Percentiles rank a stretch among this genome's conserved stretches.
phyloP scores from a whole-genome alignment of 139 green algal genomes.

The Tetraselmis striata region DNA sequence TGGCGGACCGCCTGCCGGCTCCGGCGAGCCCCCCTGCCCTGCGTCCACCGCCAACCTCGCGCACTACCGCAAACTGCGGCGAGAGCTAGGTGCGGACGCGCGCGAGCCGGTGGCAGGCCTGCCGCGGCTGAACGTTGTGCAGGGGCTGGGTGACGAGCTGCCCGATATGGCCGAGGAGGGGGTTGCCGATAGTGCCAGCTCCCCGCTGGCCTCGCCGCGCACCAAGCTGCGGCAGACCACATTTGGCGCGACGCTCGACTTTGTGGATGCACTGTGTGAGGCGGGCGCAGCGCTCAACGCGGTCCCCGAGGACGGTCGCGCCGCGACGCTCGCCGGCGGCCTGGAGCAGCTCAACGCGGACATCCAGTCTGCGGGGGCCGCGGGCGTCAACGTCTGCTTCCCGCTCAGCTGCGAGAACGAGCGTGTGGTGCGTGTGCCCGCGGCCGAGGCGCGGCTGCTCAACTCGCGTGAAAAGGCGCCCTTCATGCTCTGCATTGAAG shows the following conservation, averaged over 20 bases:
- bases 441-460: slow-evolving; percentile 76
- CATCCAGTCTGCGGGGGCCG: slow-evolving; percentile 48
- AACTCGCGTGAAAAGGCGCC: slow-evolving; percentile 84
- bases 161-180: slow-evolving; percentile 12
- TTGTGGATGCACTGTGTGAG: slow-evolving; percentile 89
- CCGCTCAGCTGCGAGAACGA: slow-evolving; percentile 67
- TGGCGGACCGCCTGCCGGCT: background rate
- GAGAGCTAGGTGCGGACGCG: slow-evolving; percentile 58
- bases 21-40: background rate
- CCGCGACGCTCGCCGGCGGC: slow-evolving; percentile 25
- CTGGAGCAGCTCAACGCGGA: slow-evolving; percentile 60
- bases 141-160: background rate
- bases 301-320: slow-evolving; percentile 45
- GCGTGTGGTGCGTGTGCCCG: slow-evolving; percentile 76
- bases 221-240: slow-evolving; percentile 63
- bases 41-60: background rate
- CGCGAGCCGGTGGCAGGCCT: slow-evolving; percentile 34
- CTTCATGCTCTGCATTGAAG: slow-evolving; percentile 77
- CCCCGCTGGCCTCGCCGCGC: slow-evolving; percentile 44
- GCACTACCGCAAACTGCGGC: slow-evolving; percentile 9
- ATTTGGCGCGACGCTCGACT: slow-evolving; percentile 91
- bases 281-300: slow-evolving; percentile 64
- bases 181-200: slow-evolving; percentile 7
- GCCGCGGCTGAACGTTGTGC: background rate
- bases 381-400: slow-evolving; percentile 73